Percentiles rank a stretch among this genome's conserved stretches.
Conservation (phyloP, 495 filamentous ascomycete genomes). For the Physcia stellaris region DNA sequence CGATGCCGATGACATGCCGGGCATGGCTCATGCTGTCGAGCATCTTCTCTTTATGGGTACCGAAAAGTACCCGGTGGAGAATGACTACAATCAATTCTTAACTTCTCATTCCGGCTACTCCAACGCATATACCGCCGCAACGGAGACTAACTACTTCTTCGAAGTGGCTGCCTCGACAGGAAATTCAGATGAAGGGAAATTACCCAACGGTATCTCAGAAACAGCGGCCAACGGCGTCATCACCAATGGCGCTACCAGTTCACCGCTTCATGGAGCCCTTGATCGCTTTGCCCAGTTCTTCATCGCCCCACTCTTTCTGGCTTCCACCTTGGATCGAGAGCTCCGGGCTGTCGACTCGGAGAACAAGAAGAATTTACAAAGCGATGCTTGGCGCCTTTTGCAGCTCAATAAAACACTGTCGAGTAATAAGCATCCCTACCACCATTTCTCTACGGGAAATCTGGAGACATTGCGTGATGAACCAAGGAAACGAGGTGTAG, state of each 20-base stretch:
- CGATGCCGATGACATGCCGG: slow-evolving; percentile 82
- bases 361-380: slow-evolving; percentile 99
- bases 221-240: slow-evolving; percentile 20
- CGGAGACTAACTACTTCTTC: slow-evolving; percentile 96
- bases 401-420: slow-evolving; percentile 86
- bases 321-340: slow-evolving; percentile 82
- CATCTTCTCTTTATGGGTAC: slow-evolving; percentile 98
- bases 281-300: slow-evolving; percentile 99
- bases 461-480: slow-evolving; percentile 76
- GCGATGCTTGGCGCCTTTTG: slow-evolving; percentile 80
- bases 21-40: slow-evolving; percentile 83
- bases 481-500: slow-evolving; percentile 68
- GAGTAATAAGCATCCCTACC: slow-evolving; percentile 84
- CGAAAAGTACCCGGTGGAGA: slow-evolving; percentile 93
- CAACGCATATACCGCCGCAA: slow-evolving; percentile 88
- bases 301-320: slow-evolving; percentile 78
- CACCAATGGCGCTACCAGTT: slow-evolving; percentile 35
- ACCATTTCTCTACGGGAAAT: slow-evolving; percentile 92
- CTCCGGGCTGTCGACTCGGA: slow-evolving; percentile 91
- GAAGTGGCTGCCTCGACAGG: slow-evolving; percentile 65
- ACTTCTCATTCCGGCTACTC: slow-evolving; percentile 78
- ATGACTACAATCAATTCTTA: slow-evolving; percentile 89
- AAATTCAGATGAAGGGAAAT: too few relatives aligned
- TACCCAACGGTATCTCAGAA: too few relatives aligned
- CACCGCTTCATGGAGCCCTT: slow-evolving; percentile 76